A percentile compares a stretch with the other conserved stretches of the same genome.
These are phyloP conservation scores for Cryptosporidium parvum DNA, from an alignment of 169 alveolate species.

Conservation along the genomic window DNA sequence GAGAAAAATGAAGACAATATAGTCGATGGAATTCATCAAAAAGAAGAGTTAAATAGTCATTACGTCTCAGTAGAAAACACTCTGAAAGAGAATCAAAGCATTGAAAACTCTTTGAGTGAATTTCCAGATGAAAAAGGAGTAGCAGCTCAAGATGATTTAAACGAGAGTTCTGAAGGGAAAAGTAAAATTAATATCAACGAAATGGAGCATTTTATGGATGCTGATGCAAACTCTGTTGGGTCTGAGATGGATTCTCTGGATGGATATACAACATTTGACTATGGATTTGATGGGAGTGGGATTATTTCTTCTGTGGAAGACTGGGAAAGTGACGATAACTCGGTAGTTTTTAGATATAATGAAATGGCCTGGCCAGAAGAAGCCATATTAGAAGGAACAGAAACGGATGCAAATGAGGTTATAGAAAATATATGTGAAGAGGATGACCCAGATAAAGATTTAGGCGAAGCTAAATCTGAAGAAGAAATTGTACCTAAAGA, in stretches of 20 bases:
- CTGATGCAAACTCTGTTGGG: neutral
- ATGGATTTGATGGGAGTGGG: conserved; percentile 30
- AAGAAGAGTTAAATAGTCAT: neutral
- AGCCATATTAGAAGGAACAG: neutral
- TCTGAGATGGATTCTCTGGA: conserved; percentile 45
- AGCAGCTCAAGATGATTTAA: neutral
- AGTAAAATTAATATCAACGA: neutral
- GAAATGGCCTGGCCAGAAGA: conserved; percentile 53
- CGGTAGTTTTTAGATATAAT: neutral
- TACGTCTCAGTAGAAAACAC: neutral
- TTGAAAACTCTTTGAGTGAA: neutral
- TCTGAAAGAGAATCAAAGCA: neutral
- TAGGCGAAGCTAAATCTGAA: neutral
- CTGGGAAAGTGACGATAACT: conserved; percentile 41
- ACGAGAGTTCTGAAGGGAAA: neutral
- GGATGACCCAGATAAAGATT: neutral
- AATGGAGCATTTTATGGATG: neutral
- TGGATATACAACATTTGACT: conserved; percentile 46
- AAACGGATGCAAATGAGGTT: neutral
- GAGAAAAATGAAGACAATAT: neutral
- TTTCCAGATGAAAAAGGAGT: neutral
- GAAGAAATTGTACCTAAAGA: neutral
- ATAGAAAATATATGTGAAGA: neutral
- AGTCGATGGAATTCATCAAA: neutral
- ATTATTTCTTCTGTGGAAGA: conserved; percentile 21